A percentile compares a stretch with the other conserved stretches of the same genome.
phyloP scores from a whole-genome alignment of 2,329 filamentous ascomycete species.

The Alternaria gansuensis region DNA sequence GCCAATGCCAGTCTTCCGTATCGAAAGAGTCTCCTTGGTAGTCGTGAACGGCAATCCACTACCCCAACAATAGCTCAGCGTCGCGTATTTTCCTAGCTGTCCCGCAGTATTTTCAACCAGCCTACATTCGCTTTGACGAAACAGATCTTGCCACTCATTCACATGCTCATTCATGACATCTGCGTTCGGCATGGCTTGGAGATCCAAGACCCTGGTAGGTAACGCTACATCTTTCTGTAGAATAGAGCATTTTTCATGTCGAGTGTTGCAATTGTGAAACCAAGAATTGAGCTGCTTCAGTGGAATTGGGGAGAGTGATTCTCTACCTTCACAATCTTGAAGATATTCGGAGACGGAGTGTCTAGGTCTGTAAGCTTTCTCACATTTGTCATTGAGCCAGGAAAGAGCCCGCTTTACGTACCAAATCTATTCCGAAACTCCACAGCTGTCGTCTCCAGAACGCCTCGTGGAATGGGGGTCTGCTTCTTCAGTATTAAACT shows the following conservation, averaged over 20 bases:
- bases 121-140: constrained; percentile 1
- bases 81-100: constrained; percentile 8
- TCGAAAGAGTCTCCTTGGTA: constrained; percentile 1
- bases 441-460: neutral
- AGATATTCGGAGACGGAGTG: neutral
- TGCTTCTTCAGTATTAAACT: neutral
- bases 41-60: constrained; percentile 15
- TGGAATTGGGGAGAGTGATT: neutral
- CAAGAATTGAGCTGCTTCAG: neutral
- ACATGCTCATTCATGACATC: neutral
- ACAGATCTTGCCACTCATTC: constrained; percentile 4
- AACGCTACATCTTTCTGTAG: neutral
- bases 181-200: constrained; percentile 1
- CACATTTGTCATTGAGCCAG: neutral
- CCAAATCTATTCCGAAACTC: constrained; percentile 7
- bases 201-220: constrained; percentile 12
- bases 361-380: neutral
- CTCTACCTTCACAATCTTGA: neutral
- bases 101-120: constrained; percentile 4
- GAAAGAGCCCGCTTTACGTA: neutral
- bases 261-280: neutral
- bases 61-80: constrained; percentile 21
- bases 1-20: constrained; percentile 10
- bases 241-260: neutral
- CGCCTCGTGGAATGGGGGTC: rapidly evolving